Conservation (phyloP, 768 basidiomycete species). For the Tulasnella sp. region DNA sequence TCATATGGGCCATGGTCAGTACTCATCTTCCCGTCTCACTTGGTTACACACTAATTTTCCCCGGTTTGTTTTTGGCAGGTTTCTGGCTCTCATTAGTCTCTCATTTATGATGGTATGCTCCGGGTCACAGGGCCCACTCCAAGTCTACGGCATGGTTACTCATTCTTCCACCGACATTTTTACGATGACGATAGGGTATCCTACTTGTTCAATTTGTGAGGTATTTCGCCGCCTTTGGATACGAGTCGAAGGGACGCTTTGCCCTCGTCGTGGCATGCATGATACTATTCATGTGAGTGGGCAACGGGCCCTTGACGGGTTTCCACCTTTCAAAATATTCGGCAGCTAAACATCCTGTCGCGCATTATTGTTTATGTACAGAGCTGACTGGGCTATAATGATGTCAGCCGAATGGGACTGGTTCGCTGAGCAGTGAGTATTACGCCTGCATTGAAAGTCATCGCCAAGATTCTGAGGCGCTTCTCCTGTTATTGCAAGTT, state of each 20-base stretch:
- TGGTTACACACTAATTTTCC: neutral
- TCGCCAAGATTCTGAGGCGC: too few species aligned
- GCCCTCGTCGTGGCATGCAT: neutral
- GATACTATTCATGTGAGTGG: neutral
- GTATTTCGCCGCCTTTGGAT: neutral
- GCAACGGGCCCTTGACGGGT: neutral
- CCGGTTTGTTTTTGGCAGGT: neutral
- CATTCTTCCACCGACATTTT: neutral
- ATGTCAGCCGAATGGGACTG: slow-evolving; percentile 3
- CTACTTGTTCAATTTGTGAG: neutral
- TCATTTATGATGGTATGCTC: neutral
- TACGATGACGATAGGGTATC: neutral
- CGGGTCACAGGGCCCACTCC: neutral
- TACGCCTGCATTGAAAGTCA: too few species aligned
- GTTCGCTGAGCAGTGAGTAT: neutral
- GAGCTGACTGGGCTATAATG: neutral
- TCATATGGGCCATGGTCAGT: neutral
- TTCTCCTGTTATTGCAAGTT: neutral
- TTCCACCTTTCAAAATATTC: neutral
- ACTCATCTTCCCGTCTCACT: neutral
- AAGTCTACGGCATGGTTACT: neutral
- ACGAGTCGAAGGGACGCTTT: neutral
- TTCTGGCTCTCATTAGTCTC: neutral
- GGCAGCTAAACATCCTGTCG: neutral
- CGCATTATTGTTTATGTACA: neutral